These are phyloP conservation scores for Mollisiaceae sp. DNA, from an alignment of 2,329 filamentous ascomycete genomes.

Conservation along the genomic window DNA sequence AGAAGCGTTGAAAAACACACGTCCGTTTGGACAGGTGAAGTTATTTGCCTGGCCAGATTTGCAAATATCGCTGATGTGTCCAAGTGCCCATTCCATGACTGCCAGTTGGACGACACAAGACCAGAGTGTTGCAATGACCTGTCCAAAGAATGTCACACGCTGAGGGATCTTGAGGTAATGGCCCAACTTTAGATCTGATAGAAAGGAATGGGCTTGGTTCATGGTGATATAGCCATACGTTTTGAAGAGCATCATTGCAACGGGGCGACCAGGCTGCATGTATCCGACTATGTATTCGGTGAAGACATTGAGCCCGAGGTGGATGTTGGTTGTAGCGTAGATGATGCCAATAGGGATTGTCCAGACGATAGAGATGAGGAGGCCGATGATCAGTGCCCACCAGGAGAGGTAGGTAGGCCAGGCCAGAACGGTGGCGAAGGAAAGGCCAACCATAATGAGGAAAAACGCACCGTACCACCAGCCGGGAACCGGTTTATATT, in stretches of 20 bases:
- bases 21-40: conserved; percentile 54
- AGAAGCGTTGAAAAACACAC: conserved; percentile 68
- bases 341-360: conserved; percentile 45
- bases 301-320: conserved; percentile 54
- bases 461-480: conserved; percentile 45
- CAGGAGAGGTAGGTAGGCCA: conserved; percentile 39
- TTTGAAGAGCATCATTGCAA: conserved; percentile 82
- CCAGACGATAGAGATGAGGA: conserved; percentile 40
- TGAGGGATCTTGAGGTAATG: conserved; percentile 64
- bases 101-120: conserved; percentile 69
- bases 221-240: conserved; percentile 63
- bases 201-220: conserved; percentile 52
- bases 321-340: conserved; percentile 53
- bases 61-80: conserved; percentile 67
- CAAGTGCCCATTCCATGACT: conserved; percentile 65
- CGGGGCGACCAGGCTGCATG: conserved; percentile 60
- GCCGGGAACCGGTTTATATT: conserved; percentile 58
- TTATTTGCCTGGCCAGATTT: conserved; percentile 56
- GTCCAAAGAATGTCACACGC: conserved; percentile 68
- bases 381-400: conserved; percentile 42
- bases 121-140: conserved; percentile 65
- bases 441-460: conserved; percentile 51
- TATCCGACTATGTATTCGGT: conserved; percentile 57
- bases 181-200: conserved; percentile 56
- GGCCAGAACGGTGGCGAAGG: conserved; percentile 24